These are phyloP conservation scores for Neurospora sp. DNA, from an alignment of 2,329 filamentous ascomycete genomes.

Conservation along the genomic window DNA sequence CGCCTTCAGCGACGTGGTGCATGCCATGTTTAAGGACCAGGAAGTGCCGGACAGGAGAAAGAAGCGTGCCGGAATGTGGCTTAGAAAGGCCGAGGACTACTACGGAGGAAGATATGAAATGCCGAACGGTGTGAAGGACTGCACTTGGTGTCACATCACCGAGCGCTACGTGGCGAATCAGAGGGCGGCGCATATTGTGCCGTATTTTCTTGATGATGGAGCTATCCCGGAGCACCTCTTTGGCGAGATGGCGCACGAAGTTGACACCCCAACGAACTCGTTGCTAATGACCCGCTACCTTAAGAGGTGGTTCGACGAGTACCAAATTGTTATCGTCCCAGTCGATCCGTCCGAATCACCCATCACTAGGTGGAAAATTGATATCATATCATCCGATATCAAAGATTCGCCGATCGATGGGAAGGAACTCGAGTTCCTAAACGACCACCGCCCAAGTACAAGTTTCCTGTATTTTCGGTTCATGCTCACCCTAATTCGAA, in stretches of 20 bases:
- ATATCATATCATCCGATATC: not conserved
- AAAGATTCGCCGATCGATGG: not conserved
- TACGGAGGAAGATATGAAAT: not conserved
- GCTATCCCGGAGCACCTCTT: not conserved
- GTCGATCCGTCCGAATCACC: not conserved
- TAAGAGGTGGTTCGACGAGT: not conserved
- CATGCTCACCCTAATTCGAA: not conserved
- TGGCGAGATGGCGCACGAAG: not conserved
- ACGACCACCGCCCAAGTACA: not conserved
- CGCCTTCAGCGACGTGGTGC: not conserved
- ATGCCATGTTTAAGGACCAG: not conserved
- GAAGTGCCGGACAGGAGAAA: not conserved
- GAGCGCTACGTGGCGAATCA: not conserved
- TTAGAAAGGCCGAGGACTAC: not conserved
- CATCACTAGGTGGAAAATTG: not conserved
- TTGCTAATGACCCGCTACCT: not conserved
- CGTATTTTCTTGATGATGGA: not conserved
- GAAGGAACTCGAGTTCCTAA: not conserved
- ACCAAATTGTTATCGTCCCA: not conserved
- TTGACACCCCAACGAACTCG: not conserved
- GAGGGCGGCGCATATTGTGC: not conserved
- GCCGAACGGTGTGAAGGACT: no score
- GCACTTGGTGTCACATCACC: not conserved
- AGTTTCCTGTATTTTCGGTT: not conserved
- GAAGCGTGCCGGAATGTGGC: not conserved